phyloP scores from a whole-genome alignment of 1,284 basidiomycete genomes.

The Phellopilus nigrolimitatus region DNA sequence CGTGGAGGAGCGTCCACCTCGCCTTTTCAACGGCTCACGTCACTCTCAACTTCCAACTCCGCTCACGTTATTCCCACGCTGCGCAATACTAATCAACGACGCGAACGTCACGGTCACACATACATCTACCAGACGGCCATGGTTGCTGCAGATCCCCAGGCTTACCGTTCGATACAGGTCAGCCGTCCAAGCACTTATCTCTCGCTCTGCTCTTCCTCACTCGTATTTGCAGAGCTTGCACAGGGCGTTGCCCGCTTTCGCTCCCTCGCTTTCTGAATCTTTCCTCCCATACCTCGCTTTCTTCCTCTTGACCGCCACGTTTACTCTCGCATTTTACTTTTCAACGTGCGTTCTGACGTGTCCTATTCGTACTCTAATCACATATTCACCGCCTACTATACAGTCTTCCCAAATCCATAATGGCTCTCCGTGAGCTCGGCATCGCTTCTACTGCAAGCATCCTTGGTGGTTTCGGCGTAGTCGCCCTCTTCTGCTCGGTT shows the following conservation, averaged over 20 bases:
- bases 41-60: conserved; percentile 12
- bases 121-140: conserved; percentile 27
- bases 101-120: neutral
- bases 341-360: conserved; percentile 60
- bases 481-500: conserved; percentile 80
- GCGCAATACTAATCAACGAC: neutral
- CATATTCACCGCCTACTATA: conserved; percentile 16
- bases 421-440: conserved; percentile 65
- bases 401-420: conserved; percentile 66
- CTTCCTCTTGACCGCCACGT: conserved; percentile 66
- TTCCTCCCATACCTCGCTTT: conserved; percentile 73
- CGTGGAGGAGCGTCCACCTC: conserved; percentile 4
- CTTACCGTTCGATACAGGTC: conserved; percentile 42
- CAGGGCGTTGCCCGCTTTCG: conserved; percentile 54
- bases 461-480: conserved; percentile 80
- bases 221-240: conserved; percentile 45
- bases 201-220: too few relatives aligned
- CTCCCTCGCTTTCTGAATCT: conserved; percentile 59
- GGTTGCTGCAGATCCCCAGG: conserved; percentile 23
- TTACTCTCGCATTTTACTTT: conserved; percentile 82
- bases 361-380: conserved; percentile 18
- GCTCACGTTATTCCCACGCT: conserved; percentile 11
- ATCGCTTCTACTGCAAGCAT: conserved; percentile 70
- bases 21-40: conserved; percentile 13
- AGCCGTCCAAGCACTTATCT: too few relatives aligned